Evolutionary conservation across 164 flowering plant genomes (phyloP).

Genomic region (Paratinospora sagittata): DNA sequence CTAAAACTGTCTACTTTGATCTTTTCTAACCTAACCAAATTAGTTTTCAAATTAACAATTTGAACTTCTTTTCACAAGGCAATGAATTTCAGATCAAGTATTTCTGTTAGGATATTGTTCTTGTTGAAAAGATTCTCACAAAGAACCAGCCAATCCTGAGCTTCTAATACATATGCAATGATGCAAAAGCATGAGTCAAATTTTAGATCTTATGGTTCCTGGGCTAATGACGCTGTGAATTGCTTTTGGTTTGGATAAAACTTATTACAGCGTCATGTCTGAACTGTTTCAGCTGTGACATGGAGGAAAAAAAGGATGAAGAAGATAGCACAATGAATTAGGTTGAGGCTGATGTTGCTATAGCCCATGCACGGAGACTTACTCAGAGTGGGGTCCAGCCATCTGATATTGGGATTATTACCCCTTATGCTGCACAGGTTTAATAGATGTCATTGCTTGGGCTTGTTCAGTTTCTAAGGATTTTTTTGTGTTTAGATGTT

Average conservation of each 20-base stretch:
- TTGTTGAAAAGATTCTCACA: not conserved
- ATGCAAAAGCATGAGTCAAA: not conserved
- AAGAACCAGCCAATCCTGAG: no score
- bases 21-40: not conserved
- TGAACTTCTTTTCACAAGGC: not conserved
- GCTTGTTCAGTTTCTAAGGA: not conserved
- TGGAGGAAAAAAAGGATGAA: constrained; percentile 99
- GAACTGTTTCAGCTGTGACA: constrained; percentile 68
- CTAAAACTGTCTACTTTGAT: not conserved
- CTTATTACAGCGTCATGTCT: not conserved
- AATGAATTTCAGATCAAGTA: no score
- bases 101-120: no score
- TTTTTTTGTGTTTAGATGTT: not conserved
- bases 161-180: no score
- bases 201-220: not conserved
- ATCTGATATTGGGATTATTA: constrained; percentile 87
- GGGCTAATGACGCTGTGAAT: not conserved
- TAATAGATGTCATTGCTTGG: not conserved
- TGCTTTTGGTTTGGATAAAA: not conserved
- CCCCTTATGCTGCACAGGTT: constrained; percentile 99
- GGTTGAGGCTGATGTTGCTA: constrained; percentile 95
- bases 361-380: constrained; percentile 90
- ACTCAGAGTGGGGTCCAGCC: constrained; percentile 71
- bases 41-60: not conserved
- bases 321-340: constrained; percentile 97